A percentile compares a stretch with the other conserved stretches of the same genome.
phyloP scores from a whole-genome alignment of 495 filamentous ascomycete genomes.

The Aspergillus sclerotiicarbonarius region DNA sequence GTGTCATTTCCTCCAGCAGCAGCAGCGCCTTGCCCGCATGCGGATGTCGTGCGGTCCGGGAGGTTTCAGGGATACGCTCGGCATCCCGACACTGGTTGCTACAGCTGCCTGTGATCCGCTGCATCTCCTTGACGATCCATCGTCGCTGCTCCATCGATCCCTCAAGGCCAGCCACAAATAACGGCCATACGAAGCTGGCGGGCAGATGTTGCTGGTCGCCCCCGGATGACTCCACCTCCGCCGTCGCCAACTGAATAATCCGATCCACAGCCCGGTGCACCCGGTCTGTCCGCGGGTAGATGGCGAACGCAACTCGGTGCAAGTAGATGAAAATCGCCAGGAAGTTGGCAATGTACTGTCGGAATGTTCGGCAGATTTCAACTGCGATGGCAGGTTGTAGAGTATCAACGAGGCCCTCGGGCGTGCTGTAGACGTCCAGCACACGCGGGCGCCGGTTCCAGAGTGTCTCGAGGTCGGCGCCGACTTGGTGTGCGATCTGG shows the following conservation, averaged over 20 bases:
- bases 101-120: constrained; percentile 27
- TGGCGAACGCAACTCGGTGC: constrained; percentile 42
- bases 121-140: constrained; percentile 39
- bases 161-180: constrained; percentile 40
- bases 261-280: constrained; percentile 40
- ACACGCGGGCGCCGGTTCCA: constrained; percentile 37
- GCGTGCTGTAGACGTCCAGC: constrained; percentile 33
- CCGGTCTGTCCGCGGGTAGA: constrained; percentile 42
- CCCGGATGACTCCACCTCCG: constrained; percentile 21
- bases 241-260: constrained; percentile 38
- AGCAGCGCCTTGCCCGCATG: constrained; percentile 32
- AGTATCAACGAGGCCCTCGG: constrained; percentile 25
- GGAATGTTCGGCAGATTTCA: constrained; percentile 35
- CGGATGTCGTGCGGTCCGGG: constrained; percentile 24
- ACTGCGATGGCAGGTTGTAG: constrained; percentile 27
- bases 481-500: constrained; percentile 40
- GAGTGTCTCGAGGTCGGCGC: constrained; percentile 39
- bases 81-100: neutral
- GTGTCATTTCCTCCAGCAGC: constrained; percentile 39
- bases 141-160: constrained; percentile 32
- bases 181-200: constrained; percentile 38
- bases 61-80: neutral
- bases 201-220: constrained; percentile 22
- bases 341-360: constrained; percentile 41
- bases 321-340: constrained; percentile 43